These are phyloP conservation scores for Phytophthora multivora DNA, from an alignment of 352 stramenopile species.

Conservation along the genomic window DNA sequence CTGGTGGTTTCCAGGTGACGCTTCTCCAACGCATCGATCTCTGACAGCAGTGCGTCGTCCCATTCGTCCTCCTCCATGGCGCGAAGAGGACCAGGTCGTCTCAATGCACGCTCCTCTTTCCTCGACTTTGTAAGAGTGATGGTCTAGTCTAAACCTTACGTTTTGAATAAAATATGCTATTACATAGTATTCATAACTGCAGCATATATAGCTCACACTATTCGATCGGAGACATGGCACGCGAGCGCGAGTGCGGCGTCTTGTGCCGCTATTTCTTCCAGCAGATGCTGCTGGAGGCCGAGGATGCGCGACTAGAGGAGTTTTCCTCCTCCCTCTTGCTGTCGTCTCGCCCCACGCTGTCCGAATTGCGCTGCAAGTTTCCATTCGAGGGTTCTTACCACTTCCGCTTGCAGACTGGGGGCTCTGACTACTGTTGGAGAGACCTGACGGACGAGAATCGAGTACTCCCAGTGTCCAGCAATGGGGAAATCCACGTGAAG, in stretches of 20 bases:
- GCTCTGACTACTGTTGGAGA: constrained; percentile 72
- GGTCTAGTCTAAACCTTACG: too few relatives aligned
- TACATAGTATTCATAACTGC: too few relatives aligned
- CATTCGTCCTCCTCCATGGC: constrained; percentile 71
- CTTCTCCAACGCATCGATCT: constrained; percentile 70
- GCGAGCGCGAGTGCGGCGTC: constrained; percentile 32
- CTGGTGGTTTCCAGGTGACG: constrained; percentile 33
- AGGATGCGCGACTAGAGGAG: constrained; percentile 42
- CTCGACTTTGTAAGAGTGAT: too few relatives aligned
- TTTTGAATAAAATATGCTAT: too few relatives aligned
- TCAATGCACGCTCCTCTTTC: too few relatives aligned
- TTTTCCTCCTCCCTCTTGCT: constrained; percentile 69
- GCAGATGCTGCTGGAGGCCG: constrained; percentile 64
- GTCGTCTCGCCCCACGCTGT: constrained; percentile 63
- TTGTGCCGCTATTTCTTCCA: constrained; percentile 89
- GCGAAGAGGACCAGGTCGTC: not conserved
- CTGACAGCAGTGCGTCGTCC: constrained; percentile 79
- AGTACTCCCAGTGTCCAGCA: constrained; percentile 41
- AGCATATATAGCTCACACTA: too few relatives aligned
- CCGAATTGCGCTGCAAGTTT: constrained; percentile 70
- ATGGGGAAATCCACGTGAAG: constrained; percentile 69
- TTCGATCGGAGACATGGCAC: too few relatives aligned
- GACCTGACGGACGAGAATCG: constrained; percentile 64
- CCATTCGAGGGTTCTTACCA: constrained; percentile 78
- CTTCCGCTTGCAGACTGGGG: constrained; percentile 73